Evolutionary conservation across 176 grass and related monocot genomes (phyloP).

Genomic region (Stipa capillata): DNA sequence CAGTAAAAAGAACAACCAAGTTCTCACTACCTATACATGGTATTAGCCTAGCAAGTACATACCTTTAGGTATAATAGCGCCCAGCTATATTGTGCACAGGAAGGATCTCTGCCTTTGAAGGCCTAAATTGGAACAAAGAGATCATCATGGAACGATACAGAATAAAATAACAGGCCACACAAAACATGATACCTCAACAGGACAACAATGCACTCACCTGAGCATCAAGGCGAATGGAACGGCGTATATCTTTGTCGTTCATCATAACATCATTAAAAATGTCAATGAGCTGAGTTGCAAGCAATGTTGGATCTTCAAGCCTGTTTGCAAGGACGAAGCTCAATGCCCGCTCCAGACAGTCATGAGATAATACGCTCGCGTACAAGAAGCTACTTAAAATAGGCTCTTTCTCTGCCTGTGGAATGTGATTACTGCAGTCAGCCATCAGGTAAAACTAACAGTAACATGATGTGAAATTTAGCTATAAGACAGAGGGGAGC

Average conservation of each 20-base stretch:
- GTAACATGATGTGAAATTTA: background rate
- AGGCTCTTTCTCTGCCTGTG: slow-evolving; percentile 89
- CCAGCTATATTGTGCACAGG: slow-evolving; percentile 93
- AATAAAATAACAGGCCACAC: background rate
- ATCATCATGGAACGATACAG: slow-evolving; percentile 2
- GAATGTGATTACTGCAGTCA: background rate
- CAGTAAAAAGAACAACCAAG: background rate
- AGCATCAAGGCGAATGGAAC: slow-evolving; percentile 92
- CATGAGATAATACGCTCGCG: slow-evolving; percentile 83
- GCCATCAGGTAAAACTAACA: background rate
- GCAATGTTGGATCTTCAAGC: slow-evolving; percentile 84
- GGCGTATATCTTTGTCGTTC: slow-evolving; percentile 65
- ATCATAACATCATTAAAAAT: slow-evolving; percentile 94
- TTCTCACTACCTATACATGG: background rate
- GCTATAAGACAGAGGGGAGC: background rate
- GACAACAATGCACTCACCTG: slow-evolving; percentile 43
- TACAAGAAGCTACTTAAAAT: slow-evolving; percentile 98
- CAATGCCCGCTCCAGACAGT: slow-evolving; percentile 74
- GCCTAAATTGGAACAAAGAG: slow-evolving; percentile 45
- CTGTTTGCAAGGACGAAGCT: slow-evolving; percentile 89
- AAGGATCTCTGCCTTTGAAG: slow-evolving; percentile 96
- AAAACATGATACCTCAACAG: background rate
- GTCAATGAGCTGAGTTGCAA: slow-evolving; percentile 92
- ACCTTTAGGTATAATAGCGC: slow-evolving; percentile 95
- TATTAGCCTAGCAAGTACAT: background rate